Base-by-base conservation (phyloP, 2,329 filamentous ascomycete genomes). In the Raffaelea albimanens region DNA sequence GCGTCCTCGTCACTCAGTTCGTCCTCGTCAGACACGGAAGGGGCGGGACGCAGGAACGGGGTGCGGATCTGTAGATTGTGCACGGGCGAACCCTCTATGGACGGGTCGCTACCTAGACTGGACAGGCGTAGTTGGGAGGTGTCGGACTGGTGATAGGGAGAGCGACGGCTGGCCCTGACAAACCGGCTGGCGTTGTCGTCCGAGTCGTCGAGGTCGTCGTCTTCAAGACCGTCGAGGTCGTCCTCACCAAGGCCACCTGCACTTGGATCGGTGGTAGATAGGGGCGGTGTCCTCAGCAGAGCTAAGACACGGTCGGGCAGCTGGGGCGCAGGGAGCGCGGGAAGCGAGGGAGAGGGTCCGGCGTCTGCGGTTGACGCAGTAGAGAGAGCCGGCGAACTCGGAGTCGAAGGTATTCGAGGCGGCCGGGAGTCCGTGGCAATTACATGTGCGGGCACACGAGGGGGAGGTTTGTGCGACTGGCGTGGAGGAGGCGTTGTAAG, bases 151-250 rank as follows among this genome's bases (percentile, higher is more conserved):
- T 85, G 82, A 67, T 95, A 95, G 20, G 90, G 90, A 46, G 89
- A 95, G 48, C 90, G 90, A 89, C 90, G 95, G 62, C 84, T 90
- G 43, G 88, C 84, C 42, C 87, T 93, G 51, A 74, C 73, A 63
- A 76, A 80, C 49, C 64, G 66, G 39, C 58, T 60, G 44, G 69
- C 67, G 54, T 65, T 63, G 44, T 56, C 55, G 43, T 55, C 57
- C 23, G 53, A 33, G 33, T 18, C 19, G 19, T 25, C n/a, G 16
- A 19, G 5, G 11, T 22, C 16, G 36, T 47, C 51, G 41, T 52
- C 61, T 7, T 38, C 31, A 9, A 34, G 31, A 34, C 31, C 59
- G 59, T 39, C 36, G 36, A 10, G n/a, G 39, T 19, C 10, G 18
- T 29, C 13, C 13, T 29, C 25, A 13, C 21, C 19, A 21, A 33